Conservation (phyloP, 352 stramenopile species). For the Lagenidium sp. region DNA sequence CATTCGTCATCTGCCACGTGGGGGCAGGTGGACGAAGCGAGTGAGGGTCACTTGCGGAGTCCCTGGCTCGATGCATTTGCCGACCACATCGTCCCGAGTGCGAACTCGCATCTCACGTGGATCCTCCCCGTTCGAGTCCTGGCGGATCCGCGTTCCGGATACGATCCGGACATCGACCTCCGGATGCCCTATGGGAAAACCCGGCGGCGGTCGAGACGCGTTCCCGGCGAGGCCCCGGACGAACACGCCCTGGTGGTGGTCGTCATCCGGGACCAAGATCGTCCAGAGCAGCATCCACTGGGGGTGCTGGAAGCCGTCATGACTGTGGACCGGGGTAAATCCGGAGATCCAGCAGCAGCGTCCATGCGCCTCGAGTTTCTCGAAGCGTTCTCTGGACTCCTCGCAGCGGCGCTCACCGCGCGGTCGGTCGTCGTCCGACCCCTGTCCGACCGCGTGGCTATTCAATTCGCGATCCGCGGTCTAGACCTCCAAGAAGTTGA, state of each 20-base stretch:
- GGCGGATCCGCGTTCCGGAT: slow-evolving; percentile 3
- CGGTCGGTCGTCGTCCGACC: slow-evolving; percentile 8
- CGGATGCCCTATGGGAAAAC: neutral
- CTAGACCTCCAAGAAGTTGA: slow-evolving; percentile 6
- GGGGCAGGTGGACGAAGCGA: neutral
- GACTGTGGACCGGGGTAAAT: neutral
- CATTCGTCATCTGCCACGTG: no score
- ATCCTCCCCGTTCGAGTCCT: slow-evolving; percentile 5
- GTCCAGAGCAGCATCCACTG: neutral
- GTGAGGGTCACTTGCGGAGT: neutral
- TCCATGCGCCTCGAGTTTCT: slow-evolving; percentile 12
- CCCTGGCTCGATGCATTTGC: slow-evolving; percentile 9
- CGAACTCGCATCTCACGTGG: slow-evolving; percentile 5
- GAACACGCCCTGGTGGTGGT: slow-evolving; percentile 8
- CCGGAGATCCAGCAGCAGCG: no score
- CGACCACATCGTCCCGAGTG: slow-evolving; percentile 8
- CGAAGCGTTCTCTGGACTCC: slow-evolving; percentile 10
- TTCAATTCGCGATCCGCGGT: neutral
- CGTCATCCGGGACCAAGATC: slow-evolving; percentile 5
- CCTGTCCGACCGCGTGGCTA: no score
- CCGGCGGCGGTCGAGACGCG: slow-evolving; percentile 3
- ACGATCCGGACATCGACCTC: slow-evolving; percentile 11
- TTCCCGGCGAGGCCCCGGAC: neutral
- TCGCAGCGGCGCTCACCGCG: slow-evolving; percentile 12
- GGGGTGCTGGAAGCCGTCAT: slow-evolving; percentile 11